Conservation (phyloP, 257 asterid species). For the Jaltomata sinuosa region DNA sequence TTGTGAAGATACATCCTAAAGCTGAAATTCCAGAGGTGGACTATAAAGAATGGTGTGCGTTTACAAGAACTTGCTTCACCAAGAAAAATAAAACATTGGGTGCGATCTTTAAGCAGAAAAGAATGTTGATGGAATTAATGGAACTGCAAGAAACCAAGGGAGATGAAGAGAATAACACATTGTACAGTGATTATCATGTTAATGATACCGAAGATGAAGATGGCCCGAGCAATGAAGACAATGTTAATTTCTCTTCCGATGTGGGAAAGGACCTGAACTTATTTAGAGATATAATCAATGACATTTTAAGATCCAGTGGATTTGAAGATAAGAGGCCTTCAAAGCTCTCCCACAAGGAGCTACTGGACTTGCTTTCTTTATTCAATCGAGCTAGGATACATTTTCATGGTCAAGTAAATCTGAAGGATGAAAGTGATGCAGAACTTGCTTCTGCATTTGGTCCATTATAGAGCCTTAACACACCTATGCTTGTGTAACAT, state of each 20-base stretch:
- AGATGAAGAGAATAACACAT: background rate
- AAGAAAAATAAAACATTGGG: constrained; percentile 88
- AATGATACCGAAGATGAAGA: constrained; percentile 22
- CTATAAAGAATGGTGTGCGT: constrained; percentile 82
- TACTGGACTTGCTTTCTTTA: constrained; percentile 39
- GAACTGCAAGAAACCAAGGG: constrained; percentile 18
- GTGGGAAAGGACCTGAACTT: constrained; percentile 13
- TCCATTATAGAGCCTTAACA: constrained; percentile 9
- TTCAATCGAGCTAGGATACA: constrained; percentile 62
- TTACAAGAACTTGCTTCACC: constrained; percentile 71
- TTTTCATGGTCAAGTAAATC: constrained; percentile 40
- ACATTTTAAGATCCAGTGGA: constrained; percentile 39
- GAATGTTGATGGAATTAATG: constrained; percentile 63
- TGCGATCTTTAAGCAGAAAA: constrained; percentile 82
- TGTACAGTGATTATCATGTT: constrained; percentile 1
- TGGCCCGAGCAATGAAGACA: constrained; percentile 3
- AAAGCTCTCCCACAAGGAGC: constrained; percentile 58
- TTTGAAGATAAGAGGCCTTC: constrained; percentile 76
- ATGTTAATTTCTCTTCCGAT: background rate
- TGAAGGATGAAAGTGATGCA: constrained; percentile 14
- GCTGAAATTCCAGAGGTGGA: constrained; percentile 45
- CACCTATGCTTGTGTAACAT: background rate
- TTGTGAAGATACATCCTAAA: constrained; percentile 63
- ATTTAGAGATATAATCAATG: constrained; percentile 39
- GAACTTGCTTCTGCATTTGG: constrained; percentile 5